These are phyloP conservation scores for Escallonia herrerae DNA, from an alignment of 129 eudicot genomes.

Conservation along the genomic window DNA sequence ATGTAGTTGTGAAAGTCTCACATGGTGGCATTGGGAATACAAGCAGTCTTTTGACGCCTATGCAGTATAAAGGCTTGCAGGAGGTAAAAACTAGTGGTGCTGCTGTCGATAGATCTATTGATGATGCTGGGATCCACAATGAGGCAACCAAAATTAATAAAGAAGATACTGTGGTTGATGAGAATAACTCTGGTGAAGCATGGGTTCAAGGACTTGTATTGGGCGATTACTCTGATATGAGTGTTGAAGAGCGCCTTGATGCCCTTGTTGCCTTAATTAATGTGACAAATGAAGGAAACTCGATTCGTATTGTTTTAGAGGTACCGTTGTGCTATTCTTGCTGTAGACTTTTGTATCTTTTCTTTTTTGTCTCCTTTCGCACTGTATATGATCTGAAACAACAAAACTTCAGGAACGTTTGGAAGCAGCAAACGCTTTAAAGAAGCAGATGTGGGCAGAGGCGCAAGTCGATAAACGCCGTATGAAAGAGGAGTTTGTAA, in stretches of 20 bases:
- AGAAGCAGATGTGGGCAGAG: constrained; percentile 97
- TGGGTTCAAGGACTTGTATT: constrained; percentile 92
- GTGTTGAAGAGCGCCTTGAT: constrained; percentile 77
- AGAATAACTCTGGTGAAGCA: constrained; percentile 50
- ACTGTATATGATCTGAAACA: constrained; percentile 7
- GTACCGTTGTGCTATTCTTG: constrained; percentile 23
- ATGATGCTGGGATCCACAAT: constrained; percentile 25
- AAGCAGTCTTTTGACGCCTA: constrained; percentile 3
- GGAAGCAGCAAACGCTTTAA: constrained; percentile 82
- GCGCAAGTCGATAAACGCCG: constrained; percentile 80
- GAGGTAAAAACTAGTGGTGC: constrained; percentile 20
- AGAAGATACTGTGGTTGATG: constrained; percentile 53
- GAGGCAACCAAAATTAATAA: constrained; percentile 18
- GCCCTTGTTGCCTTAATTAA: constrained; percentile 78
- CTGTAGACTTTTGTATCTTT: background rate
- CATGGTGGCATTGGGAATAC: constrained; percentile 14
- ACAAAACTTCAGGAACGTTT: constrained; percentile 62
- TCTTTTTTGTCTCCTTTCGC: background rate
- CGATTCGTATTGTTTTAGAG: constrained; percentile 68
- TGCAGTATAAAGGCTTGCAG: constrained; percentile 18
- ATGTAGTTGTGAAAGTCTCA: constrained; percentile 8
- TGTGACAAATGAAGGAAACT: constrained; percentile 83
- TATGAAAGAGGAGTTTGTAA: constrained; percentile 51
- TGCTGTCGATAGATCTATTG: constrained; percentile 20
- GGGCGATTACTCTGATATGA: constrained; percentile 74